Base-by-base conservation (phyloP, 192 early-diverging fungal genomes). In the Spinellus fusiger region DNA sequence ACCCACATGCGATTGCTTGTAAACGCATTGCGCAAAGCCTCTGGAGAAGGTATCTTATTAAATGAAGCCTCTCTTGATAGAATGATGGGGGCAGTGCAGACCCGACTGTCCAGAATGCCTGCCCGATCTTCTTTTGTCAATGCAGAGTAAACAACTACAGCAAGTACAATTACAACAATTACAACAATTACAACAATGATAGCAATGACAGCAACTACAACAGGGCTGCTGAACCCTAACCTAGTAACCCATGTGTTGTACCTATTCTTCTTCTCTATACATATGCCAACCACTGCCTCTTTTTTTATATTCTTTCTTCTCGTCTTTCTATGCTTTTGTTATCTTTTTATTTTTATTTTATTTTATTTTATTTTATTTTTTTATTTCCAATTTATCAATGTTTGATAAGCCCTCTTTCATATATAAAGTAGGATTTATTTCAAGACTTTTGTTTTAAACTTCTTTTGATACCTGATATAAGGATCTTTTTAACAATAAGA, bases 51-150 rank as follows among this genome's bases (percentile, higher is more conserved):
- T 0, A 35, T 46, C 6, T 25, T 56, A 2, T 48, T 64, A 7
- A 64, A 64, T 34, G 53, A 64, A 48, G 53, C 33, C 10, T 15
- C 44, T 16, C 25, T 64, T 25, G 62, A 64, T 23, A 54, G 53
- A 44, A 48, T 62, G 4, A 53, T 62, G 49, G 8, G 23, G 44
- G 44, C 38, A 16, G 51, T 44, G 40, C 40, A 44, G 10, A 44
- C 40, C 40, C 13, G 10, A 44, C 18, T 44, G 10, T 6, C 40
- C 3, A 44, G 18, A 12, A 44, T 18, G 18, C 40, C n/a, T n/a
- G n/a, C n/a, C n/a, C n/a, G n/a, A n/a, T n/a, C n/a, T n/a, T n/a
- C n/a, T n/a, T n/a, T n/a, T n/a, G n/a, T n/a, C n/a, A n/a, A n/a
- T n/a, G n/a, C n/a, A n/a, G n/a, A 13, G 35, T 13, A 37, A 5